Base-by-base conservation (phyloP, 1,139 yeast species). In the Candida sp. region DNA sequence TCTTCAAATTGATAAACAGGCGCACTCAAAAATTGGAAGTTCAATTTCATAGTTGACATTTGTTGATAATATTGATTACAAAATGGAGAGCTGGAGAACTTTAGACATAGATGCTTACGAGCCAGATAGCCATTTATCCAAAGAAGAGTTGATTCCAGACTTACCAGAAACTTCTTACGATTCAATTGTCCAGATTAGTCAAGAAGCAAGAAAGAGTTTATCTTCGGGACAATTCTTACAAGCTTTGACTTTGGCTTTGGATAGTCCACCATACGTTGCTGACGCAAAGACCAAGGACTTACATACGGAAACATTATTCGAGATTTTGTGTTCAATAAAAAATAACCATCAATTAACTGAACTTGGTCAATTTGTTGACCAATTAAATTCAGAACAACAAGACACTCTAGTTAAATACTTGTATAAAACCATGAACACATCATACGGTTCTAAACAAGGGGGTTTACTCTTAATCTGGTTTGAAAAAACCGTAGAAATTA, bases 101-200 rank as follows among this genome's bases (percentile, higher is more conserved):
- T 87, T 91, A 55, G 97, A 93, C 62, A 83, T 93, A 46, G 98
- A 93, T 65, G 88, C 90, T 22, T 82, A 82, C 56, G 97, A 91
- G 58, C 86, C 95, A 5, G 97, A 89, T 43, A 78, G 78, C 46
- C 82, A 82, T 55, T 66, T 87, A 51, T 70, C 84, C 22, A 75
- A 75, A 38, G 83, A 77, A 50, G 93, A 87, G 43, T 70, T 87
- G 54, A 64, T 77, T 21, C 90, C 90, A 15, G 67, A 72, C 39
- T 51, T 68, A 43, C 66, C 70, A 3, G 56, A 61, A 2, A 57
- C 58, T 9, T 62, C 80, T 4, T 63, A 70, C 36, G 75, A 71
- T 32, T 87, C 85, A 41, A 69, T 88, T 39, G 78, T 76, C 45
- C 66, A 77, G 11, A 66, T 78, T 39, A 75, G 83, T 33, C 71